A percentile compares a stretch with the other conserved stretches of the same genome.
phyloP scores from a whole-genome alignment of 441 rosid genomes.

The Adansonia grandidieri region DNA sequence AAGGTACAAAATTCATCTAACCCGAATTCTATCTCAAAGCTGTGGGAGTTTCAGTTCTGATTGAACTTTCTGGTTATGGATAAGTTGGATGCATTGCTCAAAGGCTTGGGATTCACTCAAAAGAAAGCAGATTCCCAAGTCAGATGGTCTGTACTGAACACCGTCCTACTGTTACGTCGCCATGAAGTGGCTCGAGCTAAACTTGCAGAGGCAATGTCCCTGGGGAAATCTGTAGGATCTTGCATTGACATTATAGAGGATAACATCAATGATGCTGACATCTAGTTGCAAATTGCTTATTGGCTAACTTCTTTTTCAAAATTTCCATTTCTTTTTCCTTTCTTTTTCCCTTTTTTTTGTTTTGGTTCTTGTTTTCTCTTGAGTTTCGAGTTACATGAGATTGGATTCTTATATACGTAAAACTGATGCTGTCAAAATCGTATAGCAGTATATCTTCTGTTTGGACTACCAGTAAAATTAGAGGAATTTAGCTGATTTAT shows the following conservation, averaged over 20 bases:
- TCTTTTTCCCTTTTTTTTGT: background rate
- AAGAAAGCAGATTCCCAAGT: slow-evolving; percentile 91
- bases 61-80: slow-evolving; percentile 15
- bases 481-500: no score
- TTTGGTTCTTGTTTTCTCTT: background rate
- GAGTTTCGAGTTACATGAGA: background rate
- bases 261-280: slow-evolving; percentile 51
- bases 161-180: slow-evolving; percentile 68
- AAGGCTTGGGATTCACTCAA: slow-evolving; percentile 84
- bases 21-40: slow-evolving; percentile 17
- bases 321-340: background rate
- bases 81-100: slow-evolving; percentile 74
- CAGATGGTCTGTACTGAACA: slow-evolving; percentile 85
- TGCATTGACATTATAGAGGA: slow-evolving; percentile 73
- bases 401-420: background rate
- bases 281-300: slow-evolving; percentile 34
- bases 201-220: slow-evolving; percentile 74
- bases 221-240: slow-evolving; percentile 65
- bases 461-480: no score
- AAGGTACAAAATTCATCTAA: slow-evolving; percentile 49
- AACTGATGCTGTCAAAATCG: no score
- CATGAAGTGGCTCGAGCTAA: slow-evolving; percentile 67
- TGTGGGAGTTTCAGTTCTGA: background rate
- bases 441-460: no score
- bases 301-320: background rate